Base-by-base conservation (phyloP, 1,139 yeast genomes). In the Pneumocystis oryctolagi region DNA sequence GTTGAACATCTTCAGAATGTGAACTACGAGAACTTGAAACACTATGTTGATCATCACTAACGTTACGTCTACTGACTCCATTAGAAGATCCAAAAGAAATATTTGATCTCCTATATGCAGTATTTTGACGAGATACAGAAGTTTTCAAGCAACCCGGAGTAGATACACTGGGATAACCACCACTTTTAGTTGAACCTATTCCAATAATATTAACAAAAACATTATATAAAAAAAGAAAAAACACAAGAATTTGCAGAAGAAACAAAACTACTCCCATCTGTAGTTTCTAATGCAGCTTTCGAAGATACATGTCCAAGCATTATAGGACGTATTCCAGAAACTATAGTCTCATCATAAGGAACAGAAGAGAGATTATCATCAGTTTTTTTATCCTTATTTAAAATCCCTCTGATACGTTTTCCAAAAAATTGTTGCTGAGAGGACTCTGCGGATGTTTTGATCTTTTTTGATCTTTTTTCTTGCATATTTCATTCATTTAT, bases 21-120 rank as follows among this genome's bases (percentile, higher is more conserved):
- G 55, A 47, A 47, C 55, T 47, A 25, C 31, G 55, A 47, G 55
- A 47, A 47, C 55, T 47, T 57, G 59, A 35, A 35, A 28, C 59
- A 57, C 59, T 57, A 35, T 20, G 40, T 39, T 57, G 59, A 47
- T 47, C 55, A 14, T 47, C 55, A 20, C 55, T 47, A 47, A 47
- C 6, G 25, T 47, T 47, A 8, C 55, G 55, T 28, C 31, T 47
- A 20, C 55, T 20, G 14, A 28, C 12, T 16, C 55, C 55, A 47
- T 28, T 47, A 12, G 55, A 47, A 12, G 55, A 47, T 9, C 55
- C 31, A 47, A 47, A 14, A 47, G 55, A 47, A 25, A 14, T 31
- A 25, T 47, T 47, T 2, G 55, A 47, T 25, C 5, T 28, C 3
- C 55, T 47, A 47, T 28, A 47, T 47, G 55, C 14, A 47, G 31